phyloP scores from a whole-genome alignment of 805 yeast species.

The Pichia exigua region DNA sequence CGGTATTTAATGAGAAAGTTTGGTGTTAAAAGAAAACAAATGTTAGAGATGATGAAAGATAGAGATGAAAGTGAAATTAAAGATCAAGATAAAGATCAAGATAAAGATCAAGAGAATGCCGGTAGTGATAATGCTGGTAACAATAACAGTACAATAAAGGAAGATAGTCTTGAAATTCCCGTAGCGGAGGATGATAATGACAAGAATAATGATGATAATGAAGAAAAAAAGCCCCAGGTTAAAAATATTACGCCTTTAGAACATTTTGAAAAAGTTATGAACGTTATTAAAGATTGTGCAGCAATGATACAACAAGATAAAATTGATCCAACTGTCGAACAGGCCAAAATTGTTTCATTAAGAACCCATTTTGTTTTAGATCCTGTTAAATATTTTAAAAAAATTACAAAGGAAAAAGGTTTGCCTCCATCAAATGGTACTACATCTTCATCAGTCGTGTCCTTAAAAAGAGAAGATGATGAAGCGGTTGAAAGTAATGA shows the following conservation, averaged over 20 bases:
- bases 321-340: slow-evolving; percentile 48
- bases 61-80: slow-evolving; percentile 10
- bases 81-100: no score
- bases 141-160: not conserved
- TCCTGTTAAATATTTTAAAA: slow-evolving; percentile 34
- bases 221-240: not conserved
- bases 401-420: slow-evolving; percentile 8
- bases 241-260: slow-evolving; percentile 15
- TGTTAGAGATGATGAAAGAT: slow-evolving; percentile 11
- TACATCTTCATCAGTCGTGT: not conserved
- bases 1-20: slow-evolving; percentile 64
- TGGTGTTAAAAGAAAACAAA: slow-evolving; percentile 24
- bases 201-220: slow-evolving; percentile 1
- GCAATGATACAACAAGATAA: slow-evolving; percentile 33
- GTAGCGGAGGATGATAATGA: slow-evolving; percentile 1
- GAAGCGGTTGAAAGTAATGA: not conserved
- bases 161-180: not conserved
- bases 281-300: slow-evolving; percentile 43
- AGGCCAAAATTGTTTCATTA: slow-evolving; percentile 53
- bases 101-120: no score
- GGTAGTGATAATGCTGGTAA: not conserved
- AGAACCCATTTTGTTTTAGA: slow-evolving; percentile 56
- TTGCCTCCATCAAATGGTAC: not conserved
- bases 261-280: slow-evolving; percentile 38
- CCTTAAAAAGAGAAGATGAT: not conserved